These are phyloP conservation scores for Fomitopsis serialis DNA, from an alignment of 768 basidiomycete species.

Conservation along the genomic window DNA sequence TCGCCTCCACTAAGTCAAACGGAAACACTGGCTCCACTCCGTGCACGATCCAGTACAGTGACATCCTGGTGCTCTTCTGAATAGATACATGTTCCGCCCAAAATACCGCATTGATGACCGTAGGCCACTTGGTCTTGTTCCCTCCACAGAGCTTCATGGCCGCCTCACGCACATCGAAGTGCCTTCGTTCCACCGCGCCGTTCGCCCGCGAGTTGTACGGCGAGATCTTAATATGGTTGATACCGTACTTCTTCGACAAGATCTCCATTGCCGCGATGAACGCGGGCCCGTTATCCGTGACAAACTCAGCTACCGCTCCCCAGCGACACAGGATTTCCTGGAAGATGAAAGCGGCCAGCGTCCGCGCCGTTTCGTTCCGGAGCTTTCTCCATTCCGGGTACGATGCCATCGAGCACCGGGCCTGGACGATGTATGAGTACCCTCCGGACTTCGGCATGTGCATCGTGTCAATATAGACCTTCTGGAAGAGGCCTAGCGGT, in stretches of 20 bases:
- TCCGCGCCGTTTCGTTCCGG: no score
- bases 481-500: no score
- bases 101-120: constrained; percentile 21
- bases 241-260: constrained; percentile 23
- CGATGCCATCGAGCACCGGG: no score
- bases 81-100: constrained; percentile 34
- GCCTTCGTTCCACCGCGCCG: no score
- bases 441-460: no score
- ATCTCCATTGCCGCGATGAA: constrained; percentile 22
- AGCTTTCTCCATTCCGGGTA: no score
- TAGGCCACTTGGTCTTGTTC: constrained; percentile 16
- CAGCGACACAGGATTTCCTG: constrained; percentile 34
- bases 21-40: constrained; percentile 19
- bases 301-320: constrained; percentile 32
- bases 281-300: constrained; percentile 37
- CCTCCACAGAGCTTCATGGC: constrained; percentile 16
- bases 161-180: constrained; percentile 16
- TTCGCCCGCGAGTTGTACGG: no score
- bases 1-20: constrained; percentile 16
- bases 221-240: constrained; percentile 29
- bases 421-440: no score
- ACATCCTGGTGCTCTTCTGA: constrained; percentile 23
- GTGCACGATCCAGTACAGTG: constrained; percentile 19
- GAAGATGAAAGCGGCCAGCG: no score
- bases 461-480: no score